Base-by-base conservation (phyloP, 1,284 basidiomycete species). In the Naganishia albida region DNA sequence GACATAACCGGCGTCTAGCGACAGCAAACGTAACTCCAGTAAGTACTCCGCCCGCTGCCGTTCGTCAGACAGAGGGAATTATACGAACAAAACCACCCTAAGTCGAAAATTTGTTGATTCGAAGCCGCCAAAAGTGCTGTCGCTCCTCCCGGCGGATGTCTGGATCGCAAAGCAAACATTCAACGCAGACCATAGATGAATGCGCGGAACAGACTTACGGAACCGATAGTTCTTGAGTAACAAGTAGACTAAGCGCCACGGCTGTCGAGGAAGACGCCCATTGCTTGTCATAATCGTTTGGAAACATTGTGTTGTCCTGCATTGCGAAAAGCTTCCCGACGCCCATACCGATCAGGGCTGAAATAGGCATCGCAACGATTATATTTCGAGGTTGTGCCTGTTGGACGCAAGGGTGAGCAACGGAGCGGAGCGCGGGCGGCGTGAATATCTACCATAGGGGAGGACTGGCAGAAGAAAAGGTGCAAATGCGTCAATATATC, bases 31-130 rank as follows among this genome's bases (percentile, higher is more conserved):
- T 20, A 25, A 23, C 12, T 16, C 54, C 28, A 23, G 26, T 20
- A 44, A 25, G 18, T 20, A 18, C 30, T 10, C 18, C 40, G 7
- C 54, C n/a, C 8, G 23, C 40, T 16, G 53, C 53, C 28, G 18
- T 7, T 18, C 13, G 13, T 23, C 26, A 20, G 39, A 10, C 34
- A 15, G 15, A 12, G 26, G 38, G 18, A 28, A 60, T 10, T 15
- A 7, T 7, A 64, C 63, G 34, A 16, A 64, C 63, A 64, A n/a
- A 64, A 64, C 63, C 63, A 64, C n/a, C 63, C 54, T 15, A 64
- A 38, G 23, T 64, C 46, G 13, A 64, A 56, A 7, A 64, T 64
- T 26, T 64, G 63, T 18, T 64, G 43, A 34, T 64, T 64, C 2
- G 63, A 56, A 1, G 63, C 63, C 3, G 63, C 63, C 34, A 64